phyloP scores from a whole-genome alignment of 345 rosid genomes.

The Toxicodendron radicans region DNA sequence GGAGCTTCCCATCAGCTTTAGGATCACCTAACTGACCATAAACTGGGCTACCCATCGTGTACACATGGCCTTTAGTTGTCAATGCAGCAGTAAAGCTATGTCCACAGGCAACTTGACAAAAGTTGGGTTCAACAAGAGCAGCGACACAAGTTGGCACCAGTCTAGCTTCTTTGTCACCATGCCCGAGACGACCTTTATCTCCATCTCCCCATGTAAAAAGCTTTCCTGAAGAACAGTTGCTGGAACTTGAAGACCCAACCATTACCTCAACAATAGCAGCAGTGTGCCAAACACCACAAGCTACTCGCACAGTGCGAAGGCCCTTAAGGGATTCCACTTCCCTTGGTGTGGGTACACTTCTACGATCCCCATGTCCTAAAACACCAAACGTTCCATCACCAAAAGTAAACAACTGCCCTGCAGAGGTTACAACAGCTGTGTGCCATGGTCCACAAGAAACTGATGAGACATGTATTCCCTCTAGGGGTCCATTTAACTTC shows the following conservation, averaged over 20 bases:
- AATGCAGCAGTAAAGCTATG: constrained; percentile 71
- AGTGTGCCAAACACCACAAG: constrained; percentile 88
- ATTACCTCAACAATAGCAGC: constrained; percentile 84
- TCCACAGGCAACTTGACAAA: constrained; percentile 77
- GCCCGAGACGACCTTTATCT: constrained; percentile 79
- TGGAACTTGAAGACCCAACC: constrained; percentile 72
- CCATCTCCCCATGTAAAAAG: constrained; percentile 91
- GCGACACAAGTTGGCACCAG: constrained; percentile 81
- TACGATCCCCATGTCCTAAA: constrained; percentile 70
- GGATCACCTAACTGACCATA: constrained; percentile 78
- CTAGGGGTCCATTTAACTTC: constrained; percentile 68
- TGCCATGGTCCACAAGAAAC: constrained; percentile 88
- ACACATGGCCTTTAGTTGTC: constrained; percentile 66
- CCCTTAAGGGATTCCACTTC: constrained; percentile 84
- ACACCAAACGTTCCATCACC: constrained; percentile 87
- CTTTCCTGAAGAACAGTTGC: constrained; percentile 75
- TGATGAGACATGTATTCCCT: constrained; percentile 72
- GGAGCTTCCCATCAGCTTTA: constrained; percentile 65
- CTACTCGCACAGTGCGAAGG: constrained; percentile 74
- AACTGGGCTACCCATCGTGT: constrained; percentile 78
- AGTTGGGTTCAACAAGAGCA: constrained; percentile 70
- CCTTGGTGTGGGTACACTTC: constrained; percentile 57
- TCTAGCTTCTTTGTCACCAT: constrained; percentile 72
- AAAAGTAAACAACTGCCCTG: constrained; percentile 74
- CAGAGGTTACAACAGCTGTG: constrained; percentile 73